phyloP scores from a whole-genome alignment of 257 asterid genomes.

The Penstemon barbatus region DNA sequence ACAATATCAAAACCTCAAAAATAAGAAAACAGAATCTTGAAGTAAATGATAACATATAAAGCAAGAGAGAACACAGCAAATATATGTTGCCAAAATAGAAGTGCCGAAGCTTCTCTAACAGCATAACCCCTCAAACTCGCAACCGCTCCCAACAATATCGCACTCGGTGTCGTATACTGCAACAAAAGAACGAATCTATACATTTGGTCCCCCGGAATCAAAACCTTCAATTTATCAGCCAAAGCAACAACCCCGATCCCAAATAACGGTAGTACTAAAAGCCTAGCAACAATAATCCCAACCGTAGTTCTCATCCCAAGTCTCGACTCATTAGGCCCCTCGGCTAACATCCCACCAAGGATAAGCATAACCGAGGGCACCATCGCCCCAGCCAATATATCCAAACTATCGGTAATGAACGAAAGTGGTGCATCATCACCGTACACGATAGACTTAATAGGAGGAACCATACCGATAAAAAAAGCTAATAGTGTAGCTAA shows the following conservation, averaged over 20 bases:
- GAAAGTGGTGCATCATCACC: slow-evolving; percentile 72
- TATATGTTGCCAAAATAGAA: slow-evolving; percentile 91
- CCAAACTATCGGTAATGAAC: slow-evolving; percentile 75
- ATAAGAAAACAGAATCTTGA: slow-evolving; percentile 54
- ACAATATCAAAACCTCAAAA: slow-evolving; percentile 33
- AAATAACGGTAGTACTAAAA: slow-evolving; percentile 65
- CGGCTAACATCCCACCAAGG: slow-evolving; percentile 96
- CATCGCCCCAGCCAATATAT: slow-evolving; percentile 80
- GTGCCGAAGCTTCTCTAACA: slow-evolving; percentile 83
- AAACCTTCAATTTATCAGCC: slow-evolving; percentile 56
- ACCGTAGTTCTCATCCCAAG: slow-evolving; percentile 72
- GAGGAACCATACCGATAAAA: slow-evolving; percentile 78
- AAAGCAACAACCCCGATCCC: slow-evolving; percentile 61
- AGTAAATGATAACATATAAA: slow-evolving; percentile 59
- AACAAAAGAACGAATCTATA: slow-evolving; percentile 74
- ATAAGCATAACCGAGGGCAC: slow-evolving; percentile 92
- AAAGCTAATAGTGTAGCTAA: slow-evolving; percentile 78
- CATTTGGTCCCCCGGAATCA: slow-evolving; percentile 70
- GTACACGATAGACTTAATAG: slow-evolving; percentile 61
- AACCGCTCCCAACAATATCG: slow-evolving; percentile 87
- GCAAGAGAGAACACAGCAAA: slow-evolving; percentile 70
- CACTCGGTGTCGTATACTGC: slow-evolving; percentile 89
- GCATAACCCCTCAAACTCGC: slow-evolving; percentile 91
- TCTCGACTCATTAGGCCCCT: slow-evolving; percentile 81
- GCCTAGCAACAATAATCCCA: slow-evolving; percentile 70